A percentile compares a stretch with the other conserved stretches of the same genome.
Conservation (phyloP, 2,329 filamentous ascomycete genomes). For the Nothophoma quercina region DNA sequence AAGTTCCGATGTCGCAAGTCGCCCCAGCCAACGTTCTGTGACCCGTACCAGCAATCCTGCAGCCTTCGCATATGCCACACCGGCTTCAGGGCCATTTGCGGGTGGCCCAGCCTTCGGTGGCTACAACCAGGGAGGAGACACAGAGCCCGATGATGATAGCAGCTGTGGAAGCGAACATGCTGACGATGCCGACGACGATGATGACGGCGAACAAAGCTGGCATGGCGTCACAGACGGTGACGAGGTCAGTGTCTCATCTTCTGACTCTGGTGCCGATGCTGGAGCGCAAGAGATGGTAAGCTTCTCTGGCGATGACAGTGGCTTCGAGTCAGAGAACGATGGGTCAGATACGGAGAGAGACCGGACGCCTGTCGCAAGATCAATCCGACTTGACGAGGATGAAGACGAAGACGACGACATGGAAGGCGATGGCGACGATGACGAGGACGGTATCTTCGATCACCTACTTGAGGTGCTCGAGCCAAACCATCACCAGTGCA, state of each 20-base stretch:
- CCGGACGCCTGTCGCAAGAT: constrained; percentile 3
- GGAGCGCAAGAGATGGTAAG: constrained; percentile 41
- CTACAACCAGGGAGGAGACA: constrained; percentile 42
- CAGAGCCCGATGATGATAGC: constrained; percentile 43
- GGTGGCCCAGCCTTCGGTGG: constrained; percentile 35
- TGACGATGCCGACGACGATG: constrained; percentile 37
- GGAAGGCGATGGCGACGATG: constrained; percentile 14
- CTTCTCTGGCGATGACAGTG: constrained; percentile 47
- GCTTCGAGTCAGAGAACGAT: constrained; percentile 40
- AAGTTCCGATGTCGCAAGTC: constrained; percentile 47
- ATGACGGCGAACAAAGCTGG: constrained; percentile 37
- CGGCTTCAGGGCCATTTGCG: constrained; percentile 63
- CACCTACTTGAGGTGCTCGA: constrained; percentile 32
- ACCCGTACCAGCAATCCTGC: constrained; percentile 52
- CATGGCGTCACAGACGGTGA: constrained; percentile 28
- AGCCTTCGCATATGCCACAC: constrained; percentile 76
- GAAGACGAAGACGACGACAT: constrained; percentile 19
- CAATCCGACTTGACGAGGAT: constrained; percentile 16
- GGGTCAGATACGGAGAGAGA: constrained; percentile 27
- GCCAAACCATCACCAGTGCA: constrained; percentile 14
- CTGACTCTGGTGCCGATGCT: constrained; percentile 17
- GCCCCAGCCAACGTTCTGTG: constrained; percentile 53
- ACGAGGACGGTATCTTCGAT: constrained; percentile 26
- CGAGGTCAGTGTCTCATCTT: constrained; percentile 26
- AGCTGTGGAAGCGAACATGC: constrained; percentile 38